These are phyloP conservation scores for Clathrus columnatus DNA, from an alignment of 768 basidiomycete species.

Conservation along the genomic window DNA sequence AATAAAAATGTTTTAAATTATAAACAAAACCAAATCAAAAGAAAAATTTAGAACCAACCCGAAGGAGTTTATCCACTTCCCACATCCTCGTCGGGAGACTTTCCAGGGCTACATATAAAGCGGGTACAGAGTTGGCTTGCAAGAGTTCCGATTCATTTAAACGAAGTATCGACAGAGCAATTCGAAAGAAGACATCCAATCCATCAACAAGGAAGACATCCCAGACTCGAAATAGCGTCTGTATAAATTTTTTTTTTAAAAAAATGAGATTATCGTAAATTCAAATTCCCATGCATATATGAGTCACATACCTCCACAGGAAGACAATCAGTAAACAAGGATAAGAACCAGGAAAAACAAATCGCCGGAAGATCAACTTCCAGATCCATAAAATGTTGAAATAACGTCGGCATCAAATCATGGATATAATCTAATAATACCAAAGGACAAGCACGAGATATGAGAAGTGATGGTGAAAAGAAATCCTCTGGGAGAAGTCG, in stretches of 20 bases:
- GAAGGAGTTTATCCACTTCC: slow-evolving; percentile 84
- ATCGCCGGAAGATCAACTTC: slow-evolving; percentile 90
- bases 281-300: not conserved
- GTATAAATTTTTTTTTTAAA: not conserved
- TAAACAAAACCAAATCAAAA: not conserved
- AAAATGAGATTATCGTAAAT: not conserved
- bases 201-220: slow-evolving; percentile 93
- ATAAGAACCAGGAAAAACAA: slow-evolving; percentile 98
- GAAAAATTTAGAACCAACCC: slow-evolving; percentile 42
- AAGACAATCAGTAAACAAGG: slow-evolving; percentile 90
- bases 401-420: slow-evolving; percentile 65
- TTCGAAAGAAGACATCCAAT: slow-evolving; percentile 81
- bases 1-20: not conserved
- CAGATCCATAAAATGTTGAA: slow-evolving; percentile 64
- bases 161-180: slow-evolving; percentile 80
- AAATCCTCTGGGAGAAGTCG: slow-evolving; percentile 85
- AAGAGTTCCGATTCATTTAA: slow-evolving; percentile 78
- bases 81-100: slow-evolving; percentile 89
- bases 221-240: slow-evolving; percentile 96
- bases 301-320: slow-evolving; percentile 71
- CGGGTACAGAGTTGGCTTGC: slow-evolving; percentile 74
- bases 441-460: slow-evolving; percentile 88
- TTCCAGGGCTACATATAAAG: slow-evolving; percentile 83
- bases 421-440: slow-evolving; percentile 85
- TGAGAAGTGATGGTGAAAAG: slow-evolving; percentile 85